phyloP scores from a whole-genome alignment of 768 basidiomycete species.

The Suillus hirtellus region DNA sequence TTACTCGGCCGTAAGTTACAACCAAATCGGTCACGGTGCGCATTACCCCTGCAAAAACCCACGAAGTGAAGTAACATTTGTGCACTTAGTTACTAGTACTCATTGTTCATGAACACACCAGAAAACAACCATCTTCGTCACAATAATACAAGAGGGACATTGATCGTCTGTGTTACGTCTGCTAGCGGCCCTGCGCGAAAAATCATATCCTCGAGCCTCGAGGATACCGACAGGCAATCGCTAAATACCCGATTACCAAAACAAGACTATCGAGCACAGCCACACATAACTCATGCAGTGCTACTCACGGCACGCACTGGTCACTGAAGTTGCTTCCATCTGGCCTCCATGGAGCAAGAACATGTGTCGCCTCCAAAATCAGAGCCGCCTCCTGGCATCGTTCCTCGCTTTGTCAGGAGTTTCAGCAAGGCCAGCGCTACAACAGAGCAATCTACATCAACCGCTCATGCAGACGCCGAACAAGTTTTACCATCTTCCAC shows the following conservation, averaged over 20 bases:
- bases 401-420: constrained; percentile 21
- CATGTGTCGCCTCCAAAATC: background rate
- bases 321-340: background rate
- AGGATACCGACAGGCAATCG: constrained; percentile 1
- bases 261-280: background rate
- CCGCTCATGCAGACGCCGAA: constrained; percentile 9
- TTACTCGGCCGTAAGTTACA: background rate
- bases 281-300: background rate
- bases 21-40: background rate
- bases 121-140: background rate
- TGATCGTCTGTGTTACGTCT: background rate
- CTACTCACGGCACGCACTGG: background rate
- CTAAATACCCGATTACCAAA: constrained; percentile 1
- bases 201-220: background rate
- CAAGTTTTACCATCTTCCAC: constrained; percentile 2
- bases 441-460: constrained; percentile 16
- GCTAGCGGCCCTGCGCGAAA: background rate
- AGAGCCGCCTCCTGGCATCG: constrained; percentile 4
- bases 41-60: background rate
- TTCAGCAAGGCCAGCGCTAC: constrained; percentile 22
- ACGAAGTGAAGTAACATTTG: background rate
- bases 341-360: constrained; percentile 14
- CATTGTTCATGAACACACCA: background rate
- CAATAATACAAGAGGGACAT: background rate
- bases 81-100: background rate